phyloP scores from a whole-genome alignment of 345 rosid genomes.

The Abelmoschus esculentus region DNA sequence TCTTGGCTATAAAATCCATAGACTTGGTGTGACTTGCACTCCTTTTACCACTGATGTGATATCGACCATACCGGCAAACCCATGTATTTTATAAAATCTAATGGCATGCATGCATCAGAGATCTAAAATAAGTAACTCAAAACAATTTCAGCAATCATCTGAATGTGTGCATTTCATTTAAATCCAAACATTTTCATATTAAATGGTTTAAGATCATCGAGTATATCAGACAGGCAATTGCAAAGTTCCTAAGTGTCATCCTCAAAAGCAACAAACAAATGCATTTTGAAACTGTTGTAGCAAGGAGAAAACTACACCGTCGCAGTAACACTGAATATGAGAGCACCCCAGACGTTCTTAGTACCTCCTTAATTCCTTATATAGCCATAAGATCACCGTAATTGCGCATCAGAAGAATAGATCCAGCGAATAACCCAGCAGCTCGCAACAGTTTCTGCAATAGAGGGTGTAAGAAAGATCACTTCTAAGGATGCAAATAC shows the following conservation, averaged over 20 bases:
- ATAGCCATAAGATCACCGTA: constrained; percentile 82
- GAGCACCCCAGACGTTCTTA: background rate
- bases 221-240: background rate
- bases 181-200: background rate
- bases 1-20: no score
- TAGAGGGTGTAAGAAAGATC: background rate
- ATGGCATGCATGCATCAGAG: no score
- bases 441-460: constrained; percentile 74
- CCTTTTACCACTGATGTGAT: no score
- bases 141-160: background rate
- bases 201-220: background rate
- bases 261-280: background rate
- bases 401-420: constrained; percentile 69
- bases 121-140: background rate
- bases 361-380: constrained; percentile 32
- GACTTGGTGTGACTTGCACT: no score
- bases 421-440: constrained; percentile 64
- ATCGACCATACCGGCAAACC: no score
- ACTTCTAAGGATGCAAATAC: background rate
- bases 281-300: background rate
- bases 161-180: background rate
- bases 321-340: background rate
- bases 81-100: no score
- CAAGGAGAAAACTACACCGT: background rate
- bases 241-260: background rate